Conservation (phyloP, 768 basidiomycete genomes). For the Collybia sordida region DNA sequence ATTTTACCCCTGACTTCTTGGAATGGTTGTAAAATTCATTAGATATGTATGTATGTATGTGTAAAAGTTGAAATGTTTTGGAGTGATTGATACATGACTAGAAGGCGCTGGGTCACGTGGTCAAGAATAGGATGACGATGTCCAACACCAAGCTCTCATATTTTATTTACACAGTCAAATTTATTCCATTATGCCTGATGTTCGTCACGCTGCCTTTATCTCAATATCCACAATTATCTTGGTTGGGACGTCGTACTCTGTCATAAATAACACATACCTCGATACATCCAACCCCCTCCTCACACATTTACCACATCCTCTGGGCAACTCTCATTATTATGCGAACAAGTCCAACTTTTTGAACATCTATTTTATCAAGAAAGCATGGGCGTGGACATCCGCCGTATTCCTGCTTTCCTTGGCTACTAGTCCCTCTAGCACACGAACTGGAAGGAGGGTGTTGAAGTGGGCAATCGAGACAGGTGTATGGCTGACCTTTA, state of each 20-base stretch:
- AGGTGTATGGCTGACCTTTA: constrained; percentile 70
- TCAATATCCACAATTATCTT: constrained; percentile 47
- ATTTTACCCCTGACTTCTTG: constrained; percentile 96
- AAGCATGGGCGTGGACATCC: constrained; percentile 90
- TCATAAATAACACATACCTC: constrained; percentile 66
- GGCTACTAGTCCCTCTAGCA: constrained; percentile 51
- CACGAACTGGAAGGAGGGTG: constrained; percentile 41
- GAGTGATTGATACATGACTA: too few species aligned
- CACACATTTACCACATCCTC: constrained; percentile 67
- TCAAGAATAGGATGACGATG: too few species aligned
- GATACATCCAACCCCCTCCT: constrained; percentile 82
- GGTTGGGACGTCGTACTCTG: constrained; percentile 66
- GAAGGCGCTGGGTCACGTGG: too few species aligned
- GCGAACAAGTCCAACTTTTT: constrained; percentile 79
- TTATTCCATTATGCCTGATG: constrained; percentile 17
- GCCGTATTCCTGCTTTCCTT: constrained; percentile 59
- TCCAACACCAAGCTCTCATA: too few species aligned
- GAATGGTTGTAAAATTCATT: constrained; percentile 61
- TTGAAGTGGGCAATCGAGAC: constrained; percentile 60
- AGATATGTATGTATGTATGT: constrained; percentile 1
- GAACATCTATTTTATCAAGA: constrained; percentile 88
- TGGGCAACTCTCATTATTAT: constrained; percentile 65
- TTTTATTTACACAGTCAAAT: constrained; percentile 1
- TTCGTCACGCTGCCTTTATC: constrained; percentile 32
- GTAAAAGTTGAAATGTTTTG: not conserved